Evolutionary conservation across 768 basidiomycete species (phyloP).

Genomic region (Mycena polygramma): DNA sequence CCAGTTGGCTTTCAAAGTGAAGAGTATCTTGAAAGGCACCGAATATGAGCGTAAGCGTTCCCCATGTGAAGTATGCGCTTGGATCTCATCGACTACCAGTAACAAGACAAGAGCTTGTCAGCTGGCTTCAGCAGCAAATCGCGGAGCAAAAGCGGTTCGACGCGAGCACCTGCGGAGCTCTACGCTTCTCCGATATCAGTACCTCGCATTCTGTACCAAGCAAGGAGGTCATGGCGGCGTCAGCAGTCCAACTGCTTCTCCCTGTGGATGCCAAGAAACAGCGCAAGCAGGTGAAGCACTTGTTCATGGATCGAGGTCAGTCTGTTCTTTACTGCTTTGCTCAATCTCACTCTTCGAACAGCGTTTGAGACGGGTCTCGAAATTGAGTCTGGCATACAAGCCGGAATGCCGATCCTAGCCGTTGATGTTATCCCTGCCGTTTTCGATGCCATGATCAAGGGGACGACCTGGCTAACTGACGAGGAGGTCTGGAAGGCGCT

Average conservation of each 20-base stretch:
- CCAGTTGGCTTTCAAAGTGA: conserved; percentile 82
- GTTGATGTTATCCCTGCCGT: conserved; percentile 73
- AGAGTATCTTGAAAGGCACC: conserved; percentile 83
- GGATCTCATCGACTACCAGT: conserved; percentile 42
- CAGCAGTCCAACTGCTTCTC: conserved; percentile 74
- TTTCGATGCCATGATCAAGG: conserved; percentile 74
- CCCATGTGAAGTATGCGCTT: neutral
- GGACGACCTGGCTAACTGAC: conserved; percentile 74
- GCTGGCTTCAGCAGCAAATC: conserved; percentile 83
- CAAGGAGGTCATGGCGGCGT: conserved; percentile 52
- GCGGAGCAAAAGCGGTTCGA: conserved; percentile 85
- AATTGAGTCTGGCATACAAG: conserved; percentile 70
- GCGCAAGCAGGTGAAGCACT: conserved; percentile 77
- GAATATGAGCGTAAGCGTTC: conserved; percentile 75
- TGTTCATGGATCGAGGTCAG: conserved; percentile 77
- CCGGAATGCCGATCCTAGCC: conserved; percentile 76
- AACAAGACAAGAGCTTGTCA: conserved; percentile 76
- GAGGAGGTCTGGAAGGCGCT: conserved; percentile 82
- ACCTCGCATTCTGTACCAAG: conserved; percentile 49
- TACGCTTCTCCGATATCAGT: conserved; percentile 54
- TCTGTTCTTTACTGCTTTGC: conserved; percentile 6
- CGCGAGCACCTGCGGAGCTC: conserved; percentile 70
- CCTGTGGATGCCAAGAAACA: conserved; percentile 82
- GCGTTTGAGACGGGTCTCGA: conserved; percentile 74
- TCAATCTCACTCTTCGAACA: conserved; percentile 41